Base-by-base conservation (phyloP, 1,139 yeast species). In the Ogataea hybrid region DNA sequence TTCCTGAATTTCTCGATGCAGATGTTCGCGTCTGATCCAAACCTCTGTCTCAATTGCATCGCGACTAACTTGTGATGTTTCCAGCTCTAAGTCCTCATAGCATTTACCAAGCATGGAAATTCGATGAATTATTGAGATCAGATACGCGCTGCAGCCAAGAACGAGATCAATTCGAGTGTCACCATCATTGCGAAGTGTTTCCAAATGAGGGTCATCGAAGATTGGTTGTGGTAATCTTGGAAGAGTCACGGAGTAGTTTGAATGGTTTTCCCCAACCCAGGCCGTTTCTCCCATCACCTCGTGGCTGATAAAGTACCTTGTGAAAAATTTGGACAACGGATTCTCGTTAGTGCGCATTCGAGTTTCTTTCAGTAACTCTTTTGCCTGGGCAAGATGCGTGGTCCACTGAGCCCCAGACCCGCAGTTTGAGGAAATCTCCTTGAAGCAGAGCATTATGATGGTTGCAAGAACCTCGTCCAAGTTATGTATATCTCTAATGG, bases 231-330 rank as follows among this genome's bases (percentile, higher is more conserved):
- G 28, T 25, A 25, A 11, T 25, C 28, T 12, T 7, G 28, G 28
- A 12, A 25, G 28, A 25, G 15, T 4, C 15, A 14, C 9, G 12
- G 21, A 38, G n/a, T 12, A 18, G 14, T 14, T 21, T 12, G 22
- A 14, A 25, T 14, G 25, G 15, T 21, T 34, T 18, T 25, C 16
- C 10, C 29, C 25, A 20, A 53, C 54, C 69, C 68, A 65, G 1
- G 67, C 69, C 1, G 71, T 68, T 41, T 67, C 69, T 8, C 70
- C 68, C 68, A 68, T 64, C 2, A 68, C 66, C 42, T 68, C 73
- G 49, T 68, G 72, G 16, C 67, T 56, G 6, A 66, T 58, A 44
- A 68, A 63, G 44, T 67, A 68, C 25, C 68, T 43, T 7, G 64
- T 56, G 41, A 67, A 65, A 43, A 68, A 67, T 27, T 51, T 56